Conservation (phyloP, 2,329 filamentous ascomycete genomes). For the Furcasterigmium sp. region DNA sequence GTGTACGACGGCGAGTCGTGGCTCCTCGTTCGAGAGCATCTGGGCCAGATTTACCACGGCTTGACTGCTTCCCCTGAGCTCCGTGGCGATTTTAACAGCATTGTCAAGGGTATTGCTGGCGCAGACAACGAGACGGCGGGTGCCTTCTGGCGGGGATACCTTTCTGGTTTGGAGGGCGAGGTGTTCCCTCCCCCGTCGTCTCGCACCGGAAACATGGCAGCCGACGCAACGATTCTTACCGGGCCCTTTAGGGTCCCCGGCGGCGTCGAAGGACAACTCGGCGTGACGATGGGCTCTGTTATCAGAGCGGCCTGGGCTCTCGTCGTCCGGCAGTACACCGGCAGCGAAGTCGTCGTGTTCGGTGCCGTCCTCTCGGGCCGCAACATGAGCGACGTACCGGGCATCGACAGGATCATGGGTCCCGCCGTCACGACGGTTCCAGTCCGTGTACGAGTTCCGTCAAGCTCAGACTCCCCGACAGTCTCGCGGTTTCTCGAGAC, state of each 20-base stretch:
- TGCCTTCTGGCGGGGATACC: background rate
- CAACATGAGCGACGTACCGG: conserved; percentile 9
- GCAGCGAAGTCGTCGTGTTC: conserved; percentile 29
- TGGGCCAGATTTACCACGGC: too few relatives aligned
- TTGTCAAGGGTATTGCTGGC: too few relatives aligned
- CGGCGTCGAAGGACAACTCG: background rate
- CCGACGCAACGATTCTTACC: background rate
- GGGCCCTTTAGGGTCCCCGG: background rate
- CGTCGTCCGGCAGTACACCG: conserved; percentile 28
- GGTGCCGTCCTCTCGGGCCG: conserved; percentile 29
- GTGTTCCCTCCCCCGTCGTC: too few relatives aligned
- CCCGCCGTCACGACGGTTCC: conserved; percentile 15
- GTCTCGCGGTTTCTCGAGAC: conserved; percentile 9
- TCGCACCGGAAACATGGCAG: too few relatives aligned
- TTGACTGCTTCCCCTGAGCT: too few relatives aligned
- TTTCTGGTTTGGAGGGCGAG: background rate
- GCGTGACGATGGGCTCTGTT: conserved; percentile 13
- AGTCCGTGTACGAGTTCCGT: conserved; percentile 3
- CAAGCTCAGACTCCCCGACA: background rate
- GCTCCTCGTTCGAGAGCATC: too few relatives aligned
- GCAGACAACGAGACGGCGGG: background rate
- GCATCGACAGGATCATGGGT: conserved; percentile 20
- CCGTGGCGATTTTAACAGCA: too few relatives aligned
- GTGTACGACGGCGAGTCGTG: conserved; percentile 14
- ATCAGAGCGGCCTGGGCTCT: conserved; percentile 37